Percentiles rank a stretch among this genome's conserved stretches.
phyloP scores from a whole-genome alignment of 179 eudicot species.

The Heliamphora pulchella region DNA sequence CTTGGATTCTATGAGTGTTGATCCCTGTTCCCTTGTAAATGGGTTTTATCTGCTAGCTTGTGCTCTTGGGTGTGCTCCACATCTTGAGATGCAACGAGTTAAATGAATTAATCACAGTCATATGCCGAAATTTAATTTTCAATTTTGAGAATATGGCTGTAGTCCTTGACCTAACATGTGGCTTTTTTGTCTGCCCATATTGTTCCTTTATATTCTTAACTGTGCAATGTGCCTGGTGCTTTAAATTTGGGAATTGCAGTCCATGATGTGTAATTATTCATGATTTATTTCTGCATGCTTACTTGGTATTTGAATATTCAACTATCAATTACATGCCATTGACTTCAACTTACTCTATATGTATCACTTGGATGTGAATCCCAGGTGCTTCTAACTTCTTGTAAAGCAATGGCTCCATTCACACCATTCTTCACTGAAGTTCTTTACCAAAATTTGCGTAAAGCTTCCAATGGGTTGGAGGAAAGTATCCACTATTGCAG shows the following conservation, averaged over 20 bases:
- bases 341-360: background rate
- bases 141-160: background rate
- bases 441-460: conserved; percentile 80
- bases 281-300: background rate
- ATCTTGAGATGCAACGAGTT: background rate
- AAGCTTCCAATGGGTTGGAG: conserved; percentile 57
- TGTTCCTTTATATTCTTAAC: background rate
- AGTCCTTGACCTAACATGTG: background rate
- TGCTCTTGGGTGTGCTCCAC: background rate
- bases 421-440: conserved; percentile 96
- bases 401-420: conserved; percentile 94
- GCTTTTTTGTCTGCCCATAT: background rate
- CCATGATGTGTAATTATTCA: background rate
- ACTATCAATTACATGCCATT: background rate
- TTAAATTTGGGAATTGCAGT: background rate
- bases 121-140: background rate
- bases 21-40: background rate
- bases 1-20: background rate
- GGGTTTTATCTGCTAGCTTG: background rate
- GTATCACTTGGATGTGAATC: conserved; percentile 10
- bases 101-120: background rate
- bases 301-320: background rate
- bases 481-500: conserved; percentile 88
- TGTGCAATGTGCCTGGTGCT: background rate
- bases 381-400: conserved; percentile 79